Conservation (phyloP, 192 early-diverging fungal species). For the Backusella psychrophila region DNA sequence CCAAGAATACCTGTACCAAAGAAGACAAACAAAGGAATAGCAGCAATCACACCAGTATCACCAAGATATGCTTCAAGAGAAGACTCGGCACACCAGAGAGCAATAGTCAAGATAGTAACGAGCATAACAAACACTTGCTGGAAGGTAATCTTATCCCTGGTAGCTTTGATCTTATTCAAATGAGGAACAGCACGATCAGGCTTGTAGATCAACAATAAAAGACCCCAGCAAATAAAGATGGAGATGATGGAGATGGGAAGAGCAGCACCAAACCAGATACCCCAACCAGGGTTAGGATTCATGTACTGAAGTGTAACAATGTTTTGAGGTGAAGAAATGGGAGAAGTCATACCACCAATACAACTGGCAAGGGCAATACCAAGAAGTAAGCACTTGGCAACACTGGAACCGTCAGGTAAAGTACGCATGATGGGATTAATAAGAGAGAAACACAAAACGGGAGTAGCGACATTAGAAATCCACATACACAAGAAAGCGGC, state of each 20-base stretch:
- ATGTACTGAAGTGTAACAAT: conserved; percentile 74
- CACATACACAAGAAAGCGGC: conserved; percentile 76
- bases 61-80: conserved; percentile 58
- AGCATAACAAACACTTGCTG: conserved; percentile 57
- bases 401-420: conserved; percentile 55
- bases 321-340: conserved; percentile 81
- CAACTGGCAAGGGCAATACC: conserved; percentile 77
- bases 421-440: conserved; percentile 70
- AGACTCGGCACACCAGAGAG: conserved; percentile 70
- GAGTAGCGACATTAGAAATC: conserved; percentile 80
- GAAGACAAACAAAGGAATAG: conserved; percentile 74
- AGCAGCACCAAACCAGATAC: conserved; percentile 66
- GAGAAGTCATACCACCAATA: conserved; percentile 77
- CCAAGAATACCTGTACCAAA: conserved; percentile 68
- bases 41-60: conserved; percentile 77
- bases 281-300: conserved; percentile 67
- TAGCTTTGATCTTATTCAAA: conserved; percentile 43
- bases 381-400: conserved; percentile 67
- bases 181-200: conserved; percentile 50
- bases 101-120: conserved; percentile 62
- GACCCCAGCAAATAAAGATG: conserved; percentile 62
- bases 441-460: conserved; percentile 75
- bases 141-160: conserved; percentile 41
- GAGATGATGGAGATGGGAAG: conserved; percentile 64
- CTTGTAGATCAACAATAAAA: conserved; percentile 61